Conservation (phyloP, 192 early-diverging fungal species). For the Geranomyces michiganensis region DNA sequence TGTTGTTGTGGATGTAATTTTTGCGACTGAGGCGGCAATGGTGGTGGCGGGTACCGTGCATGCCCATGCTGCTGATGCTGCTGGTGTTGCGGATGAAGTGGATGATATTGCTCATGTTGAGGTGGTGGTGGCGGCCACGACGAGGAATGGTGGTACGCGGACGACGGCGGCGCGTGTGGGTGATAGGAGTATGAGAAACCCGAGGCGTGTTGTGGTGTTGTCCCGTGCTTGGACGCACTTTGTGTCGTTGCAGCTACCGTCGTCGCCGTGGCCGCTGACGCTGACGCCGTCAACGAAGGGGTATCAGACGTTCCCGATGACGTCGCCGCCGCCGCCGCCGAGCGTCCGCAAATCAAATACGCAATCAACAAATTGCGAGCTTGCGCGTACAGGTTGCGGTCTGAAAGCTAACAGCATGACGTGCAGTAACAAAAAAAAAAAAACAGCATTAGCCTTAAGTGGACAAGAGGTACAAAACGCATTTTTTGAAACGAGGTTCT, state of each 20-base stretch:
- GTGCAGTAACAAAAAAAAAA: too few species aligned
- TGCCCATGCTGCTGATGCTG: not conserved
- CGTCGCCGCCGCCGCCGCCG: not conserved
- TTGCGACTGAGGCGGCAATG: not conserved
- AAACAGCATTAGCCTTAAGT: too few species aligned
- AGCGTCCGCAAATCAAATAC: conserved; percentile 9
- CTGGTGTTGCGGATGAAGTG: not conserved
- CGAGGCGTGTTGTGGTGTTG: too few species aligned
- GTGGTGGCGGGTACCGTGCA: not conserved
- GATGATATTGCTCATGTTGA: not conserved
- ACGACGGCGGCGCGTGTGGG: too few species aligned
- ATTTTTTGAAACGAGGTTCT: too few species aligned
- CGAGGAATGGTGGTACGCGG: too few species aligned
- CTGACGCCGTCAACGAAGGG: not conserved
- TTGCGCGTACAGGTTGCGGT: not conserved
- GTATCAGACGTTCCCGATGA: not conserved
- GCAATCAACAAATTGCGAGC: conserved; percentile 3
- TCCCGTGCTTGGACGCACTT: too few species aligned
- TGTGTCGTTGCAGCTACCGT: too few species aligned
- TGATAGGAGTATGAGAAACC: too few species aligned
- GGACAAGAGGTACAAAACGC: too few species aligned
- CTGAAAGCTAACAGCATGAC: not conserved
- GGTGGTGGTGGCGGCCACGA: not conserved
- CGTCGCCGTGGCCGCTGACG: too few species aligned
- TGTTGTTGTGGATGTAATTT: not conserved